A percentile compares a stretch with the other conserved stretches of the same genome.
These are phyloP conservation scores for Morella rubra DNA, from an alignment of 306 rosid genomes.

Conservation along the genomic window DNA sequence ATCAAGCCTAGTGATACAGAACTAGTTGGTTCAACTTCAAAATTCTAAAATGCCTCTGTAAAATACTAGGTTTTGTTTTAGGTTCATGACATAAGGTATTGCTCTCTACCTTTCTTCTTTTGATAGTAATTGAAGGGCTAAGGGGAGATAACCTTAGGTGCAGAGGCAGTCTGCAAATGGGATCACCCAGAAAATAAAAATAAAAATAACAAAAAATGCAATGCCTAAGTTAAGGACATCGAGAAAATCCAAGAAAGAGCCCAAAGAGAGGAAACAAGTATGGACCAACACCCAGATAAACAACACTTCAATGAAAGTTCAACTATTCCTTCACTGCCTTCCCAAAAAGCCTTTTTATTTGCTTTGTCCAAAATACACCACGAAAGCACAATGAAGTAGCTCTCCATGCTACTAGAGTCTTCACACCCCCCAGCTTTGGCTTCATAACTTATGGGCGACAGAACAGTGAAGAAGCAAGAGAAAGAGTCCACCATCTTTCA, in stretches of 20 bases:
- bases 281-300: not conserved
- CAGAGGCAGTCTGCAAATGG: not conserved
- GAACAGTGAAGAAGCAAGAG: not conserved
- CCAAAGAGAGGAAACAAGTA: not conserved
- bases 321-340: not conserved
- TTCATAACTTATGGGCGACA: not conserved
- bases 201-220: not conserved
- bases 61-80: not conserved
- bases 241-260: not conserved
- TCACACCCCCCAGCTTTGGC: not conserved
- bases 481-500: not conserved
- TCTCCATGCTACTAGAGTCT: not conserved
- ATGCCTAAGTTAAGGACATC: not conserved
- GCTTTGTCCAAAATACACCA: not conserved
- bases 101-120: not conserved
- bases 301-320: not conserved
- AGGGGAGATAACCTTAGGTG: not conserved
- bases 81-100: not conserved
- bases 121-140: not conserved
- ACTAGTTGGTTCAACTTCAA: not conserved
- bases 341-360: not conserved
- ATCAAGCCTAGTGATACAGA: not conserved
- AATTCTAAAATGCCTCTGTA: not conserved
- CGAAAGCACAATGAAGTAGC: not conserved
- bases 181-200: not conserved